phyloP scores from a whole-genome alignment of 208 protist species.

The Acanthamoeba lenticulata region DNA sequence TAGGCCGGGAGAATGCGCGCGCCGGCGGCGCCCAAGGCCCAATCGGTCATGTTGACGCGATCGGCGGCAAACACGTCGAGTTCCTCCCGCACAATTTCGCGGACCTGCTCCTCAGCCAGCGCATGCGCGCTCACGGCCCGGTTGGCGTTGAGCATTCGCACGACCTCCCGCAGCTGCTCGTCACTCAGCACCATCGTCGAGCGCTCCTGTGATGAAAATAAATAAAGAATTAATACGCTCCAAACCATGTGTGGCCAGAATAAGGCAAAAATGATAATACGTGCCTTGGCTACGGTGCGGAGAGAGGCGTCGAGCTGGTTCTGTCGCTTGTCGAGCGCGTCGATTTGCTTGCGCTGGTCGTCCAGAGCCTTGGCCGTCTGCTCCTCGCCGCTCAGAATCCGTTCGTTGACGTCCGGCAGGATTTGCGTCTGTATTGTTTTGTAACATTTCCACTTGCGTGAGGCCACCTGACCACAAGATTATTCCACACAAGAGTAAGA shows the following conservation, averaged over 20 bases:
- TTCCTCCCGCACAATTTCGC: conserved; percentile 6
- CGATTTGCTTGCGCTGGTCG: neutral
- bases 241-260: neutral
- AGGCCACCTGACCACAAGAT: neutral
- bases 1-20: conserved; percentile 43
- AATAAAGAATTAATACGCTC: neutral
- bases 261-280: neutral
- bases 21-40: conserved; percentile 22
- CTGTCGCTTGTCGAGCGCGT: neutral
- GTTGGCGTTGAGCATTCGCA: neutral
- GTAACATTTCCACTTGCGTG: no score
- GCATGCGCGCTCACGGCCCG: neutral
- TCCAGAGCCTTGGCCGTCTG: neutral
- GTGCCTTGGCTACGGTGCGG: neutral
- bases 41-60: conserved; percentile 59
- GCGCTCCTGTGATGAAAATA: neutral
- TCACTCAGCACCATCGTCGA: neutral
- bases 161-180: neutral
- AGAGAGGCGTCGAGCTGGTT: neutral
- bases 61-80: conserved; percentile 58
- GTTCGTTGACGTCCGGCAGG: neutral
- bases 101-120: neutral
- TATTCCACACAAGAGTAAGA: neutral
- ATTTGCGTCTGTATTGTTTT: neutral
- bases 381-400: neutral